Evolutionary conservation across 768 basidiomycete species (phyloP).

Genomic region (Mycena latifolia): DNA sequence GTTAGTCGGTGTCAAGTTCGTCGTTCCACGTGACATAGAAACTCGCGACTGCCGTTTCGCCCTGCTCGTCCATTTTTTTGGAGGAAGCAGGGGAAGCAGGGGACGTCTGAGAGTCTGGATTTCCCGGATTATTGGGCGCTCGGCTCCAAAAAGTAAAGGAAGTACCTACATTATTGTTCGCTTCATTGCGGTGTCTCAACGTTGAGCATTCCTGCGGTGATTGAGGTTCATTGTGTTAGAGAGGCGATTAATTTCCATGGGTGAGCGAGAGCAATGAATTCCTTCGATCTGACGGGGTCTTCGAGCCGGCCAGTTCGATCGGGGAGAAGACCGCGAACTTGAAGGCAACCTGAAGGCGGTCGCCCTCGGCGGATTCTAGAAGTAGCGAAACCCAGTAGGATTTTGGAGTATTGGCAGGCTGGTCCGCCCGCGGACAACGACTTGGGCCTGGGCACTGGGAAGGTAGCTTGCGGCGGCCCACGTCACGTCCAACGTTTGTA

Average conservation of each 20-base stretch:
- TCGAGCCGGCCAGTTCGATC: conserved; percentile 11
- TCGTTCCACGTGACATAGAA: conserved; percentile 14
- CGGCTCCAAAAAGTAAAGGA: not conserved
- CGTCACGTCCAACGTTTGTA: not conserved
- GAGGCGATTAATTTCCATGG: not conserved
- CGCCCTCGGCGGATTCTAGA: conserved; percentile 12
- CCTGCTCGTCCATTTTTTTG: not conserved
- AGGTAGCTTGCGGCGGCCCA: not conserved
- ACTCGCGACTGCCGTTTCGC: not conserved
- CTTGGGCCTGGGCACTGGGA: not conserved
- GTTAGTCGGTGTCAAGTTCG: not conserved
- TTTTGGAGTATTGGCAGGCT: not conserved
- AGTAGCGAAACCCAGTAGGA: not conserved
- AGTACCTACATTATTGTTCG: not conserved
- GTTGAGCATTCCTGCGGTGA: not conserved
- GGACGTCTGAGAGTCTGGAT: not conserved
- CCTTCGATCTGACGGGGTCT: not conserved
- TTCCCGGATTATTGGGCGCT: not conserved
- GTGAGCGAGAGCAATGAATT: not conserved
- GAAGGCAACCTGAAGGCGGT: conserved; percentile 21
- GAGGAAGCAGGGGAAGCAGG: not conserved
- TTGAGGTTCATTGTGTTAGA: conserved; percentile 8
- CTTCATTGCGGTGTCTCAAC: not conserved
- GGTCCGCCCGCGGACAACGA: conserved; percentile 7
- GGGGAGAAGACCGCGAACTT: conserved; percentile 9